phyloP scores from a whole-genome alignment of 1,284 basidiomycete genomes.

The Austroboletus novae-zelandiae region DNA sequence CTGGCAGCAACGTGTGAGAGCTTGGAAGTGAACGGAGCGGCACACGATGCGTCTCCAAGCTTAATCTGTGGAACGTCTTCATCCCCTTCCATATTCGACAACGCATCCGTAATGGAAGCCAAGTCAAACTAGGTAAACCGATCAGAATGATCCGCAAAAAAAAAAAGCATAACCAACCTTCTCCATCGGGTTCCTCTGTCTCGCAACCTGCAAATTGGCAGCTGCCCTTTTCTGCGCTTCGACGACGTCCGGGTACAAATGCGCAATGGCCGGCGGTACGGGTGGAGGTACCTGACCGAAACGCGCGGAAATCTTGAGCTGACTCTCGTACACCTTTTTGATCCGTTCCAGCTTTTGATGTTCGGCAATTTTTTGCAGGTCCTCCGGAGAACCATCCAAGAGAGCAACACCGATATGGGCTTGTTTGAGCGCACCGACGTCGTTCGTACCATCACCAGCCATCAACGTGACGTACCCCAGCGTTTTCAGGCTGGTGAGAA shows the following conservation, averaged over 20 bases:
- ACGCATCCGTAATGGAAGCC: conserved; percentile 80
- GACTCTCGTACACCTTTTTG: conserved; percentile 95
- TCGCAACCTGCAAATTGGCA: conserved; percentile 58
- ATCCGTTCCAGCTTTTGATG: conserved; percentile 84
- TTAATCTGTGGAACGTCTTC: conserved; percentile 95
- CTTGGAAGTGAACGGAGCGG: conserved; percentile 96
- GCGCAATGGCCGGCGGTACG: conserved; percentile 80
- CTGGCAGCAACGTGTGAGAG: conserved; percentile 90
- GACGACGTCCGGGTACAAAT: conserved; percentile 86
- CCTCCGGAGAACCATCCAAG: conserved; percentile 87
- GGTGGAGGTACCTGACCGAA: conserved; percentile 93
- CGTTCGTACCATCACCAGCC: conserved; percentile 97
- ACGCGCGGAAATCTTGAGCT: conserved; percentile 82
- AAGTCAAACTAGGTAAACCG: conserved; percentile 72
- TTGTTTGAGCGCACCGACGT: conserved; percentile 94
- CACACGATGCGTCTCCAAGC: conserved; percentile 93
- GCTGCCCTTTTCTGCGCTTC: conserved; percentile 81
- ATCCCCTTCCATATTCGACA: conserved; percentile 91
- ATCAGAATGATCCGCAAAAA: conserved; percentile 1
- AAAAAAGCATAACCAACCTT: conserved; percentile 50
- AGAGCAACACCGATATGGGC: conserved; percentile 94
- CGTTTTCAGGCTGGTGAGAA: conserved; percentile 83
- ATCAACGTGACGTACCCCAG: conserved; percentile 91
- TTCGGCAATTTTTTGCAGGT: conserved; percentile 90
- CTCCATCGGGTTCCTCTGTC: conserved; percentile 85